These are phyloP conservation scores for Ceratobasidium sp. DNA, from an alignment of 1,284 basidiomycete species.

Conservation along the genomic window DNA sequence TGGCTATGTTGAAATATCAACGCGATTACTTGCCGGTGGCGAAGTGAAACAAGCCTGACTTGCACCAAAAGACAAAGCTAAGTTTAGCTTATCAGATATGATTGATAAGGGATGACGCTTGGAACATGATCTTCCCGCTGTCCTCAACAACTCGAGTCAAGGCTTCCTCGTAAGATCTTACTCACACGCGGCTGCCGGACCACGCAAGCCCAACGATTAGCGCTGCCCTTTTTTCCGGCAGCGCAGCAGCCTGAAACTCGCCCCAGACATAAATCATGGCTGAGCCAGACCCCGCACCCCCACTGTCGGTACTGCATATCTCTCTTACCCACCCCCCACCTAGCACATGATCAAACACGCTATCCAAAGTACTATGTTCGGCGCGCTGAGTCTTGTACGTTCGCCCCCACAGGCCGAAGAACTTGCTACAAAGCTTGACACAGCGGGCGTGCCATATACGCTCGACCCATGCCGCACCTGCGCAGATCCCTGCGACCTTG, in stretches of 20 bases:
- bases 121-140: neutral
- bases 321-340: neutral
- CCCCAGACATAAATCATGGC: slow-evolving; percentile 1
- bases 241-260: neutral
- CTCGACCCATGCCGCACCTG: slow-evolving; percentile 74
- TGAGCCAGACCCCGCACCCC: slow-evolving; percentile 16
- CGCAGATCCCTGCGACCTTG: slow-evolving; percentile 78
- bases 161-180: neutral
- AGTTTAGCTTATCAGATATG: slow-evolving; percentile 21
- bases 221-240: neutral
- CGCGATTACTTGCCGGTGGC: slow-evolving; percentile 18
- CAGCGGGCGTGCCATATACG: slow-evolving; percentile 70
- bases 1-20: neutral
- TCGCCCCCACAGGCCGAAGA: slow-evolving; percentile 47
- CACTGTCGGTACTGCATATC: slow-evolving; percentile 33
- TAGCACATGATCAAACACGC: slow-evolving; percentile 36
- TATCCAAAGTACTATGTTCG: slow-evolving; percentile 37
- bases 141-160: neutral
- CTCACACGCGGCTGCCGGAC: neutral
- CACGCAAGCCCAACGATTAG: neutral
- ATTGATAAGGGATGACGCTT: too few species aligned
- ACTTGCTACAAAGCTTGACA: slow-evolving; percentile 53
- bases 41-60: neutral
- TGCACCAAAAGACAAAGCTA: neutral
- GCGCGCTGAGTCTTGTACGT: slow-evolving; percentile 27